Evolutionary conservation across 139 green algal species (phyloP).

Genomic region (Marvania coccoides): DNA sequence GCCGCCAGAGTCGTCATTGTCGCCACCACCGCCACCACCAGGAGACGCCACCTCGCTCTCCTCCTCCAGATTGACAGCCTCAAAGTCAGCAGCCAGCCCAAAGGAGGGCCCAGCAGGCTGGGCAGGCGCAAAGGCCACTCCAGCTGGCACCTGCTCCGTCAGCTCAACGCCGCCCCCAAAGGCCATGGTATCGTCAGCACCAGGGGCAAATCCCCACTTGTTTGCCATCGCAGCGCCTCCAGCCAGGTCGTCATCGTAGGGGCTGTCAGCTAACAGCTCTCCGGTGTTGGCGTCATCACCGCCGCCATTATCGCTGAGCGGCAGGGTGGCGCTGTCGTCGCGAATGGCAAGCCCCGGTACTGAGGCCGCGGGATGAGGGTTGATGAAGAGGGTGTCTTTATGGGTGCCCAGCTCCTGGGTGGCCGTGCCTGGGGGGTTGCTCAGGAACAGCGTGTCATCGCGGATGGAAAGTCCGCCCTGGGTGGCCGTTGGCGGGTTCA

Average conservation of each 20-base stretch:
- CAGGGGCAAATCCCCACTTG: conserved; percentile 26
- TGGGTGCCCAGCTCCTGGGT: too few relatives aligned
- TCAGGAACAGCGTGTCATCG: conserved; percentile 6
- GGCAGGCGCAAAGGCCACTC: too few relatives aligned
- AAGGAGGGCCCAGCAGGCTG: neutral
- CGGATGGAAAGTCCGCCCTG: neutral
- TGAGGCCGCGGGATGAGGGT: too few relatives aligned
- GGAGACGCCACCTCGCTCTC: conserved; percentile 2
- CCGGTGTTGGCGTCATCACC: neutral
- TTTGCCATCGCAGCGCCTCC: neutral
- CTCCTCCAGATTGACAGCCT: conserved; percentile 2
- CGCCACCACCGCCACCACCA: neutral
- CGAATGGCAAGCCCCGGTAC: too few relatives aligned
- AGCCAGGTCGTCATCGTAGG: too few relatives aligned
- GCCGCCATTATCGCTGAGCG: neutral
- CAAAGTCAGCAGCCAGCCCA: neutral
- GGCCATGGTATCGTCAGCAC: conserved; percentile 11
- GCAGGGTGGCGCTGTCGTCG: too few relatives aligned
- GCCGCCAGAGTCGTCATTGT: neutral
- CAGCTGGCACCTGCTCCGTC: neutral
- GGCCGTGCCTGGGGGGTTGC: neutral
- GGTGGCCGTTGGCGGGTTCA: neutral
- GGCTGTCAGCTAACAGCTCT: too few relatives aligned
- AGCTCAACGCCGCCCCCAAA: neutral
- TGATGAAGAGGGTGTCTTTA: too few relatives aligned